These are phyloP conservation scores for Adansonia madagascariensis DNA, from an alignment of 441 rosid genomes.

Conservation along the genomic window DNA sequence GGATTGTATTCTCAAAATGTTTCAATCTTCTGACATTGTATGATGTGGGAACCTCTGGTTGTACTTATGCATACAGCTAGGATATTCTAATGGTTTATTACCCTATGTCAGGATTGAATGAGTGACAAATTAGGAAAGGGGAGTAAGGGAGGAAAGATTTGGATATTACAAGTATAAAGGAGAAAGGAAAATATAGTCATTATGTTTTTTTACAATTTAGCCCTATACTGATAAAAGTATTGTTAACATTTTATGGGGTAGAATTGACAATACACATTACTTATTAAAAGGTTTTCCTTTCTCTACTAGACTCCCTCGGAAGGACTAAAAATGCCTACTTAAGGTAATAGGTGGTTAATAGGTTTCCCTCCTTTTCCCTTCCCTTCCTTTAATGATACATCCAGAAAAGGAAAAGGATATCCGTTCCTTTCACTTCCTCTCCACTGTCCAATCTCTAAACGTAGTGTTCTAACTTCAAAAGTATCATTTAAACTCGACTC, in stretches of 20 bases:
- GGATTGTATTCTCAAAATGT: neutral
- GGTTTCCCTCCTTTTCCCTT: neutral
- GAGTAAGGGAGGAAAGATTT: conserved; percentile 16
- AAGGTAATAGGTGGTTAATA: neutral
- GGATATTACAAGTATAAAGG: conserved; percentile 1
- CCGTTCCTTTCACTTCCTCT: neutral
- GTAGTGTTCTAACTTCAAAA: neutral
- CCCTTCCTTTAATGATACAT: neutral
- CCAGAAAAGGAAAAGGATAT: neutral
- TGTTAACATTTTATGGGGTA: conserved; percentile 5
- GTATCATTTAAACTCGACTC: neutral
- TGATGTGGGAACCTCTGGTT: neutral
- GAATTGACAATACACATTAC: neutral
- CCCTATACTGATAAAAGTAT: neutral
- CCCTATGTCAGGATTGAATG: conserved; percentile 8
- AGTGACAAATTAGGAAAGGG: neutral
- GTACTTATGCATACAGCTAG: neutral
- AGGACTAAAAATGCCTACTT: neutral
- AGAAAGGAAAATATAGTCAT: neutral
- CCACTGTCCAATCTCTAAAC: neutral
- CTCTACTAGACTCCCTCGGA: neutral
- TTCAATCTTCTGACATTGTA: neutral
- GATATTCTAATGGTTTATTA: neutral
- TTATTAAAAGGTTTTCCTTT: neutral
- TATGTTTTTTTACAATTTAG: conserved; percentile 18